phyloP scores from a whole-genome alignment of 2,329 filamentous ascomycete genomes.

The Claviceps sp. region DNA sequence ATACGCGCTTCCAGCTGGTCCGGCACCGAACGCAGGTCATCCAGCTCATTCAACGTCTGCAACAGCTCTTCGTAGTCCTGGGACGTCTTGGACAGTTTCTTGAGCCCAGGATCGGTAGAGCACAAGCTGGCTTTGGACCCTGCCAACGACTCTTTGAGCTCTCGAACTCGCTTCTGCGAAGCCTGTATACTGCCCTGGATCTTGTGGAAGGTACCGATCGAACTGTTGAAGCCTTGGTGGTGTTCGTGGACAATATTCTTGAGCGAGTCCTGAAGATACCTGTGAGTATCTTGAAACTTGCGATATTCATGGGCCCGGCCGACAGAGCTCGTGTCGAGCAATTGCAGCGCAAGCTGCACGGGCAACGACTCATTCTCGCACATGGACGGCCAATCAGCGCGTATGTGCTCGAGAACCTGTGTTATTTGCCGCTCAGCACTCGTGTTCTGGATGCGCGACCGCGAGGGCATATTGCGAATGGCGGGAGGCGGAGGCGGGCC shows the following conservation, averaged over 20 bases:
- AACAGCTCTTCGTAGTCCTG: constrained; percentile 85
- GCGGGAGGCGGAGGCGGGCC: constrained; percentile 16
- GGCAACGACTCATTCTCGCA: constrained; percentile 78
- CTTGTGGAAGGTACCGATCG: constrained; percentile 97
- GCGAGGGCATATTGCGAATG: constrained; percentile 22
- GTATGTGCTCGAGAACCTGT: constrained; percentile 67
- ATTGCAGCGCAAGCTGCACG: constrained; percentile 84
- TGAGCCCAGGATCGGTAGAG: constrained; percentile 78
- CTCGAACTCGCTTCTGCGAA: constrained; percentile 74
- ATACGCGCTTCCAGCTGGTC: constrained; percentile 90
- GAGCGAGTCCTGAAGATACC: constrained; percentile 80
- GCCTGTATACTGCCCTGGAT: constrained; percentile 87
- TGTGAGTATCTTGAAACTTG: constrained; percentile 72
- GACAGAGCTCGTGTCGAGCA: constrained; percentile 88
- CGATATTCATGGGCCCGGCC: constrained; percentile 80
- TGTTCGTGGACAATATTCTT: constrained; percentile 97
- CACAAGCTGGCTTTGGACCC: constrained; percentile 71
- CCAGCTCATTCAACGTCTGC: constrained; percentile 68
- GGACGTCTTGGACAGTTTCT: constrained; percentile 75
- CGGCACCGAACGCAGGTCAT: constrained; percentile 78
- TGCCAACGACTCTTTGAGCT: constrained; percentile 69
- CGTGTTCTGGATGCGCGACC: constrained; percentile 26
- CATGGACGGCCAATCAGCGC: constrained; percentile 86
- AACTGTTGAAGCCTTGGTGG: constrained; percentile 97
- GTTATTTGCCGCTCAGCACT: constrained; percentile 43